Percentiles rank a stretch among this genome's conserved stretches.
phyloP scores from a whole-genome alignment of 2,329 filamentous ascomycete species.

The Ophiostoma novo-ulmi region DNA sequence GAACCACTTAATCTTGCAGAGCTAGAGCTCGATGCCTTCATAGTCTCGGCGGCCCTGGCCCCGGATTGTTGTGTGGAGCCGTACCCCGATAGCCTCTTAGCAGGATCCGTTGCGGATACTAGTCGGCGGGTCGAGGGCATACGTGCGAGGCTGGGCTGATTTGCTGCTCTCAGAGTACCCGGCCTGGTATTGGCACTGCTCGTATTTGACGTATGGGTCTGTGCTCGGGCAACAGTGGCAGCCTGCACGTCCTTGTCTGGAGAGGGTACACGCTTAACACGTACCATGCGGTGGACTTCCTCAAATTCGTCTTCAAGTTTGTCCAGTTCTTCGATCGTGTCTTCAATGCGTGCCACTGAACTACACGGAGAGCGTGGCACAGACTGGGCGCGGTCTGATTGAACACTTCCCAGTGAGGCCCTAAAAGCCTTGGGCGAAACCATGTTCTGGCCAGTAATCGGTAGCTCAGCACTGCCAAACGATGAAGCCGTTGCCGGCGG shows the following conservation, averaged over 20 bases:
- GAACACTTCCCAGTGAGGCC: neutral
- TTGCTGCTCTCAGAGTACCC: neutral
- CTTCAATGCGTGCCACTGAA: conserved; percentile 49
- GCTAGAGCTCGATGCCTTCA: conserved; percentile 29
- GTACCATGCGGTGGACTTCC: conserved; percentile 43
- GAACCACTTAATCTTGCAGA: conserved; percentile 26
- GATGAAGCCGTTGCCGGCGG: conserved; percentile 11
- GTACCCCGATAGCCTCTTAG: neutral
- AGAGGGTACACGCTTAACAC: conserved; percentile 34
- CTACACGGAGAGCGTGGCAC: conserved; percentile 23
- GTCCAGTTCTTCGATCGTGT: conserved; percentile 59
- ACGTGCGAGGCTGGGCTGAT: conserved; percentile 14
- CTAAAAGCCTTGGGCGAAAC: conserved; percentile 20
- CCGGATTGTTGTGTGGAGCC: neutral
- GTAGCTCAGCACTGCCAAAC: neutral
- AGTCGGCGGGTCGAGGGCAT: neutral
- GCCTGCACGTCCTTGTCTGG: conserved; percentile 32
- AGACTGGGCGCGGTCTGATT: conserved; percentile 19
- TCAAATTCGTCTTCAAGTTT: conserved; percentile 58
- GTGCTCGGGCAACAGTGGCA: conserved; percentile 18
- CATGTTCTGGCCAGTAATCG: neutral
- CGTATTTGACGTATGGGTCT: conserved; percentile 34
- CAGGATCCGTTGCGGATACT: neutral
- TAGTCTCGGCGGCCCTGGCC: conserved; percentile 10
- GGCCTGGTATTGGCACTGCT: conserved; percentile 38